Evolutionary conservation across 1,139 yeast species (phyloP).

Genomic region (Lodderomyces orthopsilosis): DNA sequence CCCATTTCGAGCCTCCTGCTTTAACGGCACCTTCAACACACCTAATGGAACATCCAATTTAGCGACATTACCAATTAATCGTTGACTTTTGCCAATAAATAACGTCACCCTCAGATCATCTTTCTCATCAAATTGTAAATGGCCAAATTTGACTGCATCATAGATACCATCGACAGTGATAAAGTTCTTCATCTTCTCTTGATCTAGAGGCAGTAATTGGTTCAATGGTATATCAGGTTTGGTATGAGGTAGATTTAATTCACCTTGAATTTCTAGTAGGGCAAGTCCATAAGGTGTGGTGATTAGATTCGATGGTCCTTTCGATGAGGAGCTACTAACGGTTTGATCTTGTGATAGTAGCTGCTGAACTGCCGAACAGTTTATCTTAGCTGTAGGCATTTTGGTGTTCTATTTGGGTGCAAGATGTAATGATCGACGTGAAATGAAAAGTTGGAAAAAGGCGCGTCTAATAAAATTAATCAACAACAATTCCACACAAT

Average conservation of each 20-base stretch:
- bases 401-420: too few species aligned
- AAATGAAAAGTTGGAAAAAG: neutral
- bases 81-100: slow-evolving; percentile 63
- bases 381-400: slow-evolving; percentile 30
- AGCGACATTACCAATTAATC: slow-evolving; percentile 57
- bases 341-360: slow-evolving; percentile 15
- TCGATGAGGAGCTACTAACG: neutral
- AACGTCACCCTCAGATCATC: slow-evolving; percentile 50
- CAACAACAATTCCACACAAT: too few species aligned
- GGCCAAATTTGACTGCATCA: slow-evolving; percentile 59
- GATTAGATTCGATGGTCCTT: slow-evolving; percentile 17
- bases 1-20: slow-evolving; percentile 15
- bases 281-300: slow-evolving; percentile 58
- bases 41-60: slow-evolving; percentile 62
- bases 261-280: slow-evolving; percentile 71
- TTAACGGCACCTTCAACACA: slow-evolving; percentile 44
- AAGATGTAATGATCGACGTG: too few species aligned
- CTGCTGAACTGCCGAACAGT: slow-evolving; percentile 25
- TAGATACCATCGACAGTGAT: slow-evolving; percentile 35
- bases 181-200: slow-evolving; percentile 25
- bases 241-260: slow-evolving; percentile 50
- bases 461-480: neutral
- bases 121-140: slow-evolving; percentile 46
- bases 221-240: slow-evolving; percentile 26
- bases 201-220: slow-evolving; percentile 14